Evolutionary conservation across 2,329 filamentous ascomycete genomes (phyloP).

Genomic region (Sclerotinia spermophila): DNA sequence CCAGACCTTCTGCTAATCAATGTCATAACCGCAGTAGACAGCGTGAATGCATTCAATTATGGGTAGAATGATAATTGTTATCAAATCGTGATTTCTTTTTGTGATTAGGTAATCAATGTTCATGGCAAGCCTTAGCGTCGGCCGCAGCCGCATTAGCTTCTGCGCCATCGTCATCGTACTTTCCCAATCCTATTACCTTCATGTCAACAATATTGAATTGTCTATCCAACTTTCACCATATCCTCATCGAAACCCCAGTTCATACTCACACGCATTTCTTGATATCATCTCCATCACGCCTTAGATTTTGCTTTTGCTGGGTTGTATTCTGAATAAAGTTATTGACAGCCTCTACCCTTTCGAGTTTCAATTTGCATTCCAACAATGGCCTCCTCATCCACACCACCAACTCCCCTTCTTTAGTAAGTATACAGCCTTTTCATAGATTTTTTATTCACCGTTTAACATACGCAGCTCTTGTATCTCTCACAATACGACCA

Average conservation of each 20-base stretch:
- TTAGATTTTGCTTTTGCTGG: not conserved
- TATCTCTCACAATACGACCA: conserved; percentile 89
- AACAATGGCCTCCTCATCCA: conserved; percentile 69
- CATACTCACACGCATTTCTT: not conserved
- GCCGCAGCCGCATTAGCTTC: conserved; percentile 2
- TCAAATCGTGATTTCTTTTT: not conserved
- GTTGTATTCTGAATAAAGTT: not conserved
- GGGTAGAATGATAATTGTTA: not conserved
- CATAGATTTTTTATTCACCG: not conserved
- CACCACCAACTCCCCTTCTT: conserved; percentile 63
- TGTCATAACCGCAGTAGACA: conserved; percentile 39
- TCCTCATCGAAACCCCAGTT: not conserved
- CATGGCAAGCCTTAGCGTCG: not conserved
- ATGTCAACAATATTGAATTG: not conserved
- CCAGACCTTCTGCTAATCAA: conserved; percentile 38
- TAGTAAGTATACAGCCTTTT: conserved; percentile 52
- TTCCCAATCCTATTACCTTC: not conserved
- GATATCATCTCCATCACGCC: not conserved
- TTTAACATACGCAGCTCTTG: conserved; percentile 61
- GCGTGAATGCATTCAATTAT: not conserved
- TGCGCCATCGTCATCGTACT: conserved; percentile 5
- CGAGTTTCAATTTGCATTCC: not conserved
- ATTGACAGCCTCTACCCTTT: not conserved
- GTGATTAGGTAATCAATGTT: conserved; percentile 3
- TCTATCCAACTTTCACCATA: not conserved